These are phyloP conservation scores for Closterium sp. DNA, from an alignment of 139 green algal genomes.

Conservation along the genomic window DNA sequence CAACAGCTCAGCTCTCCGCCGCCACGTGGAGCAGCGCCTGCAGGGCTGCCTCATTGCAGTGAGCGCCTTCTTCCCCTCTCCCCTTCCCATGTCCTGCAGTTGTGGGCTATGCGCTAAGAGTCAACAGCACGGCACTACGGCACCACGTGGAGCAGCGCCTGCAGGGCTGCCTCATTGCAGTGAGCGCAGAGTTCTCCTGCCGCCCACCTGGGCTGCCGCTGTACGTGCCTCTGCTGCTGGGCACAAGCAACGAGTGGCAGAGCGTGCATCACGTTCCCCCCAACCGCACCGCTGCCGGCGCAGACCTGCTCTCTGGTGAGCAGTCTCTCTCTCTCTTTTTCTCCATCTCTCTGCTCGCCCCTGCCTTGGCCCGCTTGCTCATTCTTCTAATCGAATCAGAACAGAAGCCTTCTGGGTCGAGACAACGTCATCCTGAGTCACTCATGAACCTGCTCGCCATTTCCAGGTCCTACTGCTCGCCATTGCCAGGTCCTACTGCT, in stretches of 20 bases:
- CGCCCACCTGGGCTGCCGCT: not conserved
- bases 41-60: not conserved
- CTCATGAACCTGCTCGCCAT: no score
- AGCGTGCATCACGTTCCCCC: not conserved
- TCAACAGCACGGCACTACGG: not conserved
- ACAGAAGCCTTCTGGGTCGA: no score
- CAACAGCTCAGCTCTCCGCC: no score
- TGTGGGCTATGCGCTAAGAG: not conserved
- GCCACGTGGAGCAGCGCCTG: no score
- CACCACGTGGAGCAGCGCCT: not conserved
- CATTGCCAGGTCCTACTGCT: no score
- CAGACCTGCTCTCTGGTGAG: not conserved
- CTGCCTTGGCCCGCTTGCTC: no score
- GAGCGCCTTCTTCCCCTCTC: no score
- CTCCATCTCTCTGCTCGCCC: no score
- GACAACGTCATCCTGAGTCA: no score
- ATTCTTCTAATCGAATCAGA: no score
- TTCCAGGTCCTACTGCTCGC: no score
- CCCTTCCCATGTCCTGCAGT: not conserved
- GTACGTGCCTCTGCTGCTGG: not conserved
- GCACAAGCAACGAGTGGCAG: not conserved
- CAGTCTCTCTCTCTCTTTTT: no score
- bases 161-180: not conserved
- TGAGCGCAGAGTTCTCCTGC: not conserved
- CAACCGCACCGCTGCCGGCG: not conserved